Conservation (phyloP, 1,139 yeast species). For the Saccharomycopsis phalli region DNA sequence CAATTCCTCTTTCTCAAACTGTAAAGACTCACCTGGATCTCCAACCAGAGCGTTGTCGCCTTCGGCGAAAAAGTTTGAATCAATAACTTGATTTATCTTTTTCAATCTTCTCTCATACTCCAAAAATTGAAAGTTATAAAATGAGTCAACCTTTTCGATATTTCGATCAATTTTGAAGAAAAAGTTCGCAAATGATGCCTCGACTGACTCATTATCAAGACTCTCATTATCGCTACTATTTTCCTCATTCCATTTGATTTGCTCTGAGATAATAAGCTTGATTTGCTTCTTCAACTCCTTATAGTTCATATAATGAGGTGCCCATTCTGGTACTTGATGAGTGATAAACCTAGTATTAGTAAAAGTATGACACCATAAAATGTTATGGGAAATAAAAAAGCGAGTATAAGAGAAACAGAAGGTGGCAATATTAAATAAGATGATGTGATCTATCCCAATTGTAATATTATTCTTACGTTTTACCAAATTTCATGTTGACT, state of each 20-base stretch:
- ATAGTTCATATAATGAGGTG: constrained; percentile 62
- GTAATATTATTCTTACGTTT: too few species aligned
- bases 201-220: constrained; percentile 29
- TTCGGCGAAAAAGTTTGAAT: constrained; percentile 12
- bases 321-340: constrained; percentile 95
- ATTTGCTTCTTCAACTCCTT: constrained; percentile 76
- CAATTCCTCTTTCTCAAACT: constrained; percentile 52
- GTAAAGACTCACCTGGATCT: constrained; percentile 9
- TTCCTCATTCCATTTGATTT: constrained; percentile 23
- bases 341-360: constrained; percentile 39
- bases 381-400: too few species aligned
- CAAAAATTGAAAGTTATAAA: constrained; percentile 60
- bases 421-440: too few species aligned
- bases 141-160: constrained; percentile 71
- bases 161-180: constrained; percentile 75
- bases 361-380: too few species aligned
- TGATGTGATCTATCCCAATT: too few species aligned
- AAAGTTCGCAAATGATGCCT: constrained; percentile 49
- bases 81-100: constrained; percentile 33
- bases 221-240: constrained; percentile 5
- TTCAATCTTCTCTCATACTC: constrained; percentile 68
- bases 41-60: not conserved
- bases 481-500: too few species aligned
- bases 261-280: constrained; percentile 38
- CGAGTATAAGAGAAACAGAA: too few species aligned